Evolutionary conservation across 2,329 filamentous ascomycete genomes (phyloP).

Genomic region (Triangularia verruculosa): DNA sequence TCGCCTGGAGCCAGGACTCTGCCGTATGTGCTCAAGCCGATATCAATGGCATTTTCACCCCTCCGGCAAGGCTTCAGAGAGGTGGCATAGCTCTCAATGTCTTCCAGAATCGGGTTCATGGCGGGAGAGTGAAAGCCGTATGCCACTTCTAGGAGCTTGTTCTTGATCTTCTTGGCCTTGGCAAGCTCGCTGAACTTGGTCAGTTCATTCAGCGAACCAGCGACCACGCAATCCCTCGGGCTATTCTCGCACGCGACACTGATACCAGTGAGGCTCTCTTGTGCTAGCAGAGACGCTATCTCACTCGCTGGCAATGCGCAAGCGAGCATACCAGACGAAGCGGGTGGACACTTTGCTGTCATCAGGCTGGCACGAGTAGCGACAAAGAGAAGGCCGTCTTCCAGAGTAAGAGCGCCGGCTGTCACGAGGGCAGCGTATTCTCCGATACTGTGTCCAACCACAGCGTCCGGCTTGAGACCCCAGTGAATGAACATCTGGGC

Average conservation of each 20-base stretch:
- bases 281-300: not conserved
- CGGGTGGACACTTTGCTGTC: not conserved
- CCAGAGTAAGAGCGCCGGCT: not conserved
- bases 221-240: conserved; percentile 1
- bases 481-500: not conserved
- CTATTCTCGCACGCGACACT: conserved; percentile 5
- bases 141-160: conserved; percentile 2
- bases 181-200: not conserved
- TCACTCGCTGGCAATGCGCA: not conserved
- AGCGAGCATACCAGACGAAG: not conserved
- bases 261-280: not conserved
- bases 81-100: not conserved
- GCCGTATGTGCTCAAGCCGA: not conserved
- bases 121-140: conserved; percentile 10
- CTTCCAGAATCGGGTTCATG: conserved; percentile 6
- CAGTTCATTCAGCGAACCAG: conserved; percentile 1
- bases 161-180: not conserved
- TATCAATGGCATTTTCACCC: not conserved
- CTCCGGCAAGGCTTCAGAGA: not conserved
- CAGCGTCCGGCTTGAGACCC: not conserved
- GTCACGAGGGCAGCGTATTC: not conserved
- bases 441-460: not conserved
- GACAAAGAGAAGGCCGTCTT: not conserved
- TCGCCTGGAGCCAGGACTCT: not conserved
- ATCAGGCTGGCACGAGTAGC: not conserved